Conservation (phyloP, 176 grass and related monocot species). For the Musa schizocarpa region DNA sequence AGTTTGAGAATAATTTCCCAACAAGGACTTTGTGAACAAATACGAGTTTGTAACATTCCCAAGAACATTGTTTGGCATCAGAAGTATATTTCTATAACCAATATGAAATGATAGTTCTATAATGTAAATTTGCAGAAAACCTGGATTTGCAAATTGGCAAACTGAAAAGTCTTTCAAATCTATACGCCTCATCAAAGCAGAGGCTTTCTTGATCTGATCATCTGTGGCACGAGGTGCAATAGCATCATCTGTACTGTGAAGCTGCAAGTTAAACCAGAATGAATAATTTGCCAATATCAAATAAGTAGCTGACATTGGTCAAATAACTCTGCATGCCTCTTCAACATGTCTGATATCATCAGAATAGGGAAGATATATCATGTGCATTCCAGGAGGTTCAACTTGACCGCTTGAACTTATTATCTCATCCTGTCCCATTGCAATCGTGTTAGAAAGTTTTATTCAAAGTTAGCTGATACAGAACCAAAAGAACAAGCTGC, state of each 20-base stretch:
- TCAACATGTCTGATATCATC: conserved; percentile 86
- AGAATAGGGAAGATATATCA: conserved; percentile 94
- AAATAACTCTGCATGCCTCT: conserved; percentile 44
- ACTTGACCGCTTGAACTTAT: conserved; percentile 52
- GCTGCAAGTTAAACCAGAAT: conserved; percentile 32
- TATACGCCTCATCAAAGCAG: conserved; percentile 56
- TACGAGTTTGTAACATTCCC: too few relatives aligned
- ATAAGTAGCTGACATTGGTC: background rate
- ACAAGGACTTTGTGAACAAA: background rate
- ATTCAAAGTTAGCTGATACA: background rate
- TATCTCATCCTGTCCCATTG: conserved; percentile 58
- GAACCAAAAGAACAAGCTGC: background rate
- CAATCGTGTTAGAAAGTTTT: conserved; percentile 23
- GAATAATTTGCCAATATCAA: conserved; percentile 20
- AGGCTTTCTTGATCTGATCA: conserved; percentile 80
- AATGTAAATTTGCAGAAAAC: conserved; percentile 18
- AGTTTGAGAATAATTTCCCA: background rate
- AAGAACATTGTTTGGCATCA: too few relatives aligned
- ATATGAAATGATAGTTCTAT: background rate
- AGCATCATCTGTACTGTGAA: conserved; percentile 44
- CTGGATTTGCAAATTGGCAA: conserved; percentile 73
- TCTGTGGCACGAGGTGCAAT: conserved; percentile 53
- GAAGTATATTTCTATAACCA: background rate
- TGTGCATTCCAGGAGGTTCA: conserved; percentile 86
- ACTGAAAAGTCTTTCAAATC: conserved; percentile 76